phyloP scores from a whole-genome alignment of 2,329 filamentous ascomycete species.

The Pseudohalonectria lignicola region DNA sequence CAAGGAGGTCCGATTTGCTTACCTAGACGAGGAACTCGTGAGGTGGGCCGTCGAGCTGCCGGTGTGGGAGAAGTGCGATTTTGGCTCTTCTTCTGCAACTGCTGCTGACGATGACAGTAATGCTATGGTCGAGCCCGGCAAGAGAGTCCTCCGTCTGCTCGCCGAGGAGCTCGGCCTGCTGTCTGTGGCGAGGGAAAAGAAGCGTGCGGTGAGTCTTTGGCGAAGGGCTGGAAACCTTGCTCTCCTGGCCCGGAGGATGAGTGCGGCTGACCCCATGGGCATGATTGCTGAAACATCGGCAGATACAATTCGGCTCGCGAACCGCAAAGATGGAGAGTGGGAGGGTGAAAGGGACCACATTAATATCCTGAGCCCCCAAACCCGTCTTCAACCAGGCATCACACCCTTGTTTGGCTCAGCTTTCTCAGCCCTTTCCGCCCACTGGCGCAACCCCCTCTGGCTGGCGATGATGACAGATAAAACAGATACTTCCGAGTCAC shows the following conservation, averaged over 20 bases:
- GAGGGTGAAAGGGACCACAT: slow-evolving; percentile 56
- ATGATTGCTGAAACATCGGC: too few relatives aligned
- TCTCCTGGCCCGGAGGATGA: neutral
- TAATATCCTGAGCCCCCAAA: slow-evolving; percentile 31
- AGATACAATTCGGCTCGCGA: slow-evolving; percentile 75
- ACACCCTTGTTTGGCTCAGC: too few relatives aligned
- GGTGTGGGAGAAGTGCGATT: slow-evolving; percentile 82
- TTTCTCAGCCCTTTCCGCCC: too few relatives aligned
- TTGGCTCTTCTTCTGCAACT: slow-evolving; percentile 38
- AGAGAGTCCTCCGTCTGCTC: slow-evolving; percentile 68
- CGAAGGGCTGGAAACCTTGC: too few relatives aligned
- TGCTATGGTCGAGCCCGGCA: slow-evolving; percentile 70
- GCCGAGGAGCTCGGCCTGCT: slow-evolving; percentile 64
- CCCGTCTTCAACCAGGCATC: neutral
- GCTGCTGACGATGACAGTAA: slow-evolving; percentile 12
- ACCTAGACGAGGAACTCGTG: slow-evolving; percentile 79
- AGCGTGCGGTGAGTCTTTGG: slow-evolving; percentile 64
- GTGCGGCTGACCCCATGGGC: too few relatives aligned
- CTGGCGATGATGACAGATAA: slow-evolving; percentile 51
- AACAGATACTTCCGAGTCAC: slow-evolving; percentile 71
- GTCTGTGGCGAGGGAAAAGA: slow-evolving; percentile 73
- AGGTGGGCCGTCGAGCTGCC: slow-evolving; percentile 64
- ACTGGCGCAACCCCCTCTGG: too few relatives aligned
- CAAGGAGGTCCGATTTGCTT: slow-evolving; percentile 82
- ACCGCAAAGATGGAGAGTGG: slow-evolving; percentile 74